These are phyloP conservation scores for Solanum sejunctum DNA, from an alignment of 257 asterid species.

Conservation along the genomic window DNA sequence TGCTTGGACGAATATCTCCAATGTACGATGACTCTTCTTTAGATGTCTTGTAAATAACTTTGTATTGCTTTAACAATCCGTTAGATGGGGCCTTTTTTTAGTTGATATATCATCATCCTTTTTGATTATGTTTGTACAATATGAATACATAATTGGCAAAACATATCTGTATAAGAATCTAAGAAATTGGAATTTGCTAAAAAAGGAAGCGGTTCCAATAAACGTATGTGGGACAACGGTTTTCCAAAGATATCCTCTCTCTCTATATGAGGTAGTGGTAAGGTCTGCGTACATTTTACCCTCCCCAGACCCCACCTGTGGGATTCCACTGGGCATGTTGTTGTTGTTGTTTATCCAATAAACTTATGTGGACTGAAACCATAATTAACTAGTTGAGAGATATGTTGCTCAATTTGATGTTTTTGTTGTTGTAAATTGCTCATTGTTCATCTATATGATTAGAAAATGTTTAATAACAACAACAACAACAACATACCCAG, in stretches of 20 bases:
- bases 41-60: not conserved
- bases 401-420: not conserved
- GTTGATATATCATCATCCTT: not conserved
- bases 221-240: not conserved
- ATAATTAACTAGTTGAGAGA: not conserved
- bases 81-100: not conserved
- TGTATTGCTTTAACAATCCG: not conserved
- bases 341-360: not conserved
- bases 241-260: too few species aligned
- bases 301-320: too few species aligned
- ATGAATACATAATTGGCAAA: not conserved
- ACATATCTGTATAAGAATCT: not conserved
- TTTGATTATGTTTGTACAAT: not conserved
- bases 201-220: not conserved
- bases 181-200: not conserved
- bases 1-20: conserved; percentile 84
- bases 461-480: not conserved
- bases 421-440: not conserved
- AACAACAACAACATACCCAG: too few species aligned
- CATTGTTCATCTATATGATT: not conserved
- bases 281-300: too few species aligned
- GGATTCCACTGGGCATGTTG: too few species aligned
- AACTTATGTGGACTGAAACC: not conserved
- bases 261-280: too few species aligned
- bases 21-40: conserved; percentile 45